Evolutionary conservation across 2,329 filamentous ascomycete genomes (phyloP), one percentile per base, ranked within the genome.

Genomic region (Fusarium sp.): DNA sequence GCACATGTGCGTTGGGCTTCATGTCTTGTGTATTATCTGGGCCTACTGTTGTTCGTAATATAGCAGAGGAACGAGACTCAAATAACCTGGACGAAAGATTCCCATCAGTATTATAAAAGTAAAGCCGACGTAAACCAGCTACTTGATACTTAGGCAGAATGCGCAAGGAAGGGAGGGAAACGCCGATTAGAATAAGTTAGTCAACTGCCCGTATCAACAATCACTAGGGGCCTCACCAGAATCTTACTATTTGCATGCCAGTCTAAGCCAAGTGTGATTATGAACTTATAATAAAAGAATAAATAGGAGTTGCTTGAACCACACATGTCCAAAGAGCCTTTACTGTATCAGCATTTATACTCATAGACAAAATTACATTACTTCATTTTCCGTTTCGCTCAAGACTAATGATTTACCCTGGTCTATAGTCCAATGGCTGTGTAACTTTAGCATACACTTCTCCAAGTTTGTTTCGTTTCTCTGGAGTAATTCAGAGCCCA

Each of bases 1-100:
- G 44, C 61, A 63, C 32, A 61, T 50, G 67, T 30, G 20, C 41
- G 47, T 68, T 68, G 51, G 61, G 30, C 45, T 72, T 63, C 8
- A 38, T 45, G 50, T 51, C 34, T 45, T 60, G 6, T 34, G 12
- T 22, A 44, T 51, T 44, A 17, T 47, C 32, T 28, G 9, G 28
- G 50, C 9, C 18, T 45, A 18, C 18, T 28, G 48, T 48, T 32
- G 22, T 51, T 22, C 26, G 26, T 26, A 20, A 26, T 34, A 20
- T 26, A 28, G 24, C 14, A n/a, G 11, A 30, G 20, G 32, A 41
- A 41, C 7, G 24, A 41, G 10, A 55, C 28, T 22, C 12, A 5
- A 22, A 14, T 20, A 24, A 34, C 48, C 17, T 51, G n/a, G 22
- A 41, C 8, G 4, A 55, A 42, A 22, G 20, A 11, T n/a, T 42